These are phyloP conservation scores for Geoglossum glabrum DNA, from an alignment of 495 filamentous ascomycete species.

Conservation along the genomic window DNA sequence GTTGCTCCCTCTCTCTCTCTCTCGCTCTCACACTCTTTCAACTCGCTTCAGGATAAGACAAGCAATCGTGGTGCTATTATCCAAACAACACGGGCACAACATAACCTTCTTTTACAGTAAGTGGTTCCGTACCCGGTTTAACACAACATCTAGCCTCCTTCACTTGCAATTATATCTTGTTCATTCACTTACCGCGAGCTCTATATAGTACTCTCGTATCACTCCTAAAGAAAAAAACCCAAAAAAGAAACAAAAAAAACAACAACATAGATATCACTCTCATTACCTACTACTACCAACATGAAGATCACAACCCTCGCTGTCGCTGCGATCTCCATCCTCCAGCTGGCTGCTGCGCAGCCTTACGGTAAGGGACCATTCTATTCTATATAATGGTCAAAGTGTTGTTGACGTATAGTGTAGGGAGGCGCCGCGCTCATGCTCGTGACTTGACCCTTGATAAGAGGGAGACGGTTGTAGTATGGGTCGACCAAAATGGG, in stretches of 20 bases:
- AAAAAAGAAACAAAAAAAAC: background rate
- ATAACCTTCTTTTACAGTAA: too few species aligned
- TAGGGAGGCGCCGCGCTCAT: background rate
- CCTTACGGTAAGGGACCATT: constrained; percentile 23
- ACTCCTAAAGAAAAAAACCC: background rate
- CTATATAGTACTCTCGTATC: background rate
- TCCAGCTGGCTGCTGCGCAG: constrained; percentile 21
- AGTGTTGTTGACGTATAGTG: background rate
- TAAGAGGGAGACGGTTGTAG: background rate
- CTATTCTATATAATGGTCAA: too few species aligned
- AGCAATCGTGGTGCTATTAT: too few species aligned
- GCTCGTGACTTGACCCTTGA: background rate
- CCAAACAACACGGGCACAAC: too few species aligned
- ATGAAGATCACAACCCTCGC: constrained; percentile 22
- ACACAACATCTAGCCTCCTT: background rate
- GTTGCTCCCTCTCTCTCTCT: too few species aligned
- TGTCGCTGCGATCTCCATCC: constrained; percentile 14
- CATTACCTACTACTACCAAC: constrained; percentile 6
- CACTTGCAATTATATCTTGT: background rate
- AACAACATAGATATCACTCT: background rate
- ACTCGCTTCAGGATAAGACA: too few species aligned
- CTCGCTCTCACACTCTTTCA: too few species aligned
- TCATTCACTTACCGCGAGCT: background rate
- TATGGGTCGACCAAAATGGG: too few species aligned
- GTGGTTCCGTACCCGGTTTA: too few species aligned